These are phyloP conservation scores for Leccinum olivaceopallidum DNA, from an alignment of 768 basidiomycete genomes.

Conservation along the genomic window DNA sequence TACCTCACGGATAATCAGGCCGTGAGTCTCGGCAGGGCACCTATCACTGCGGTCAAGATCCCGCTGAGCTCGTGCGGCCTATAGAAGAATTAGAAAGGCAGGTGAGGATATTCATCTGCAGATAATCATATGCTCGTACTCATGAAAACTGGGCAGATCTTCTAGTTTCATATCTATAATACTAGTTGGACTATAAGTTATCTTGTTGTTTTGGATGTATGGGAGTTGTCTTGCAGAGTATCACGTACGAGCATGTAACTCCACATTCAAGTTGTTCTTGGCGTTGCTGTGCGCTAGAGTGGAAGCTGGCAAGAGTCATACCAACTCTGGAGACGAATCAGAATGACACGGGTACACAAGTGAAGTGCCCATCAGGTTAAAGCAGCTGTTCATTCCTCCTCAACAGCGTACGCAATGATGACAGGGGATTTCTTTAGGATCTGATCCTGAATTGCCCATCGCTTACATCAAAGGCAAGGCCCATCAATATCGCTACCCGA, in stretches of 20 bases:
- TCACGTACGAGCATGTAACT: background rate
- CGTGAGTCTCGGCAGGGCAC: slow-evolving; percentile 26
- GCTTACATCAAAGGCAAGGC: background rate
- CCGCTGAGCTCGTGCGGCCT: slow-evolving; percentile 14
- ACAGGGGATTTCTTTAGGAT: background rate
- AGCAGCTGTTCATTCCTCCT: background rate
- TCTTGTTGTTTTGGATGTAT: background rate
- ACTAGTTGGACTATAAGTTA: background rate
- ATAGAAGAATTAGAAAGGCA: background rate
- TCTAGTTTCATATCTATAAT: background rate
- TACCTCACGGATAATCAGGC: slow-evolving; percentile 35
- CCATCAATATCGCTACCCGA: background rate
- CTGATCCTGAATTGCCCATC: background rate
- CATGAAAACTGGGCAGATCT: background rate
- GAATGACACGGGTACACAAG: background rate
- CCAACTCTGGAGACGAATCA: background rate
- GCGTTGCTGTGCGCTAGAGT: background rate
- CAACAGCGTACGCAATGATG: background rate
- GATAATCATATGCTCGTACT: background rate
- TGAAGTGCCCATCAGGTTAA: background rate
- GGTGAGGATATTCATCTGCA: background rate
- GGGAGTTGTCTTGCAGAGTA: background rate
- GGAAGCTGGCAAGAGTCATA: background rate
- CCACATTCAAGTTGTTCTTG: background rate
- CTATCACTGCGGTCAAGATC: slow-evolving; percentile 24